These are phyloP conservation scores for Kalmusia sp. DNA, from an alignment of 2,329 filamentous ascomycete genomes.

Conservation along the genomic window DNA sequence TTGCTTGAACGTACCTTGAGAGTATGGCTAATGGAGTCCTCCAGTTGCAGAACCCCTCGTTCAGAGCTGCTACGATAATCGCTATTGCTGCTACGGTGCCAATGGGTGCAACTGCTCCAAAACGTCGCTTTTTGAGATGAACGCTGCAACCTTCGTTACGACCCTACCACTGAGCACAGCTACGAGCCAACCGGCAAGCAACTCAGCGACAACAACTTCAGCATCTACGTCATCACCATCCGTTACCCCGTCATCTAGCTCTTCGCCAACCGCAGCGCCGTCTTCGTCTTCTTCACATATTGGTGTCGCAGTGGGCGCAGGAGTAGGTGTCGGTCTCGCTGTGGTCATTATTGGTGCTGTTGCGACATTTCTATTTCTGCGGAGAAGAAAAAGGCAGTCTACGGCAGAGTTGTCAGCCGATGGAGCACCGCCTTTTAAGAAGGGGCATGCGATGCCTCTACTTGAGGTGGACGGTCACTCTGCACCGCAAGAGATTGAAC, in stretches of 20 bases:
- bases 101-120: conserved; percentile 9
- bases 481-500: background rate
- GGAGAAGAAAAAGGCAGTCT: background rate
- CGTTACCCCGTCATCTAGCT: background rate
- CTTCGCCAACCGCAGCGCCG: background rate
- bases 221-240: background rate
- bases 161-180: conserved; percentile 9
- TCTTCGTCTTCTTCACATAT: background rate
- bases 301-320: conserved; percentile 8
- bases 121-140: conserved; percentile 11
- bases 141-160: conserved; percentile 11
- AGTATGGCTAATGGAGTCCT: background rate
- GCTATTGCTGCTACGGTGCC: conserved; percentile 11
- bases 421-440: background rate
- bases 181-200: conserved; percentile 2
- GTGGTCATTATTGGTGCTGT: conserved; percentile 5
- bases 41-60: conserved; percentile 9
- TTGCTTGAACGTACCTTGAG: background rate
- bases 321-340: conserved; percentile 5
- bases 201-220: conserved; percentile 6
- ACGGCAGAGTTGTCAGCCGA: background rate
- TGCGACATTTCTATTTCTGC: conserved; percentile 2
- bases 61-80: conserved; percentile 12
- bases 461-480: background rate
- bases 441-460: background rate